These are phyloP conservation scores for Microstegium vimineum DNA, from an alignment of 176 grass and related monocot genomes.

Conservation along the genomic window DNA sequence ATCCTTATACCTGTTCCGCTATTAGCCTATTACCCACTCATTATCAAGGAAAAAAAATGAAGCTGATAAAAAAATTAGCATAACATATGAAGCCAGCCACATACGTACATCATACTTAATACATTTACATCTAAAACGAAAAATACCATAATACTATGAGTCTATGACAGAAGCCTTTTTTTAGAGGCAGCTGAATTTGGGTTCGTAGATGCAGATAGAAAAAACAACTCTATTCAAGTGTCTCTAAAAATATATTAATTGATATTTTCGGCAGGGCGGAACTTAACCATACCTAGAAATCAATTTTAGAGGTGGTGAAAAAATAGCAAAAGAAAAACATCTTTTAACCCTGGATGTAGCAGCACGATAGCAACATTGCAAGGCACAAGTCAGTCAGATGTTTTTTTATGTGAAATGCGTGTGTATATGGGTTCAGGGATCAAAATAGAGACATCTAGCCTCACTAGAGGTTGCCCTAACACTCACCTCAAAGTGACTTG, in stretches of 20 bases:
- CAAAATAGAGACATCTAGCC: not conserved
- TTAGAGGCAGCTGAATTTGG: too few relatives aligned
- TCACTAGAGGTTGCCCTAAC: too few relatives aligned
- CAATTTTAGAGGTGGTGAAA: not conserved
- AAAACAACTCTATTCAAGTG: not conserved
- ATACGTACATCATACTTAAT: too few relatives aligned
- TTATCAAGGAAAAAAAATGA: too few relatives aligned
- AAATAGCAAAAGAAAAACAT: not conserved
- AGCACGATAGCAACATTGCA: not conserved
- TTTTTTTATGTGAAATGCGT: not conserved
- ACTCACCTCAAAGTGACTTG: too few relatives aligned
- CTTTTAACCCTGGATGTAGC: not conserved
- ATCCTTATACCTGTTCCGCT: too few relatives aligned
- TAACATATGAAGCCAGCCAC: too few relatives aligned
- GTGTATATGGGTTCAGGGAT: not conserved
- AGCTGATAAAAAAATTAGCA: too few relatives aligned
- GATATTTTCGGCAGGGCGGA: accelerated
- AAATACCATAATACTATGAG: too few relatives aligned
- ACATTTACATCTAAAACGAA: too few relatives aligned
- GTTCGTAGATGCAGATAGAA: not conserved
- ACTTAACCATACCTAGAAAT: not conserved
- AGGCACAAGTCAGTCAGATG: not conserved
- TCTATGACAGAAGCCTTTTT: too few relatives aligned
- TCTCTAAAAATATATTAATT: not conserved
- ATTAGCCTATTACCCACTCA: too few relatives aligned